Percentiles rank a stretch among this genome's conserved stretches.
Evolutionary conservation across 2,329 filamentous ascomycete genomes (phyloP).

Genomic region (Madurella fahalii): DNA sequence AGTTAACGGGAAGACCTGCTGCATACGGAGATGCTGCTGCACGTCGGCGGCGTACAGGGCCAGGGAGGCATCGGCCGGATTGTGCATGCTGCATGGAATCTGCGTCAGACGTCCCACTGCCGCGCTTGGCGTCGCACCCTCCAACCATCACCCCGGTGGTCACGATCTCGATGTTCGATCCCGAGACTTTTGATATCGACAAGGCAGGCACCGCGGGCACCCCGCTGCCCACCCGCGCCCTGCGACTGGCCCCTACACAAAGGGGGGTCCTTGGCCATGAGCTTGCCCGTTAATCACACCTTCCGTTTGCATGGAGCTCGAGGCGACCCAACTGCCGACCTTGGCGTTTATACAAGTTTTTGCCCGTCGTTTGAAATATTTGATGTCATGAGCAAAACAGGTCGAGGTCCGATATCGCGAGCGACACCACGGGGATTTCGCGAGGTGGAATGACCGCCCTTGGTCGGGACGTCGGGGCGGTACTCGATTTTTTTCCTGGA

Average conservation of each 20-base stretch:
- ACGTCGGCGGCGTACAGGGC: conserved; percentile 6
- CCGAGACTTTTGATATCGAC: conserved; percentile 14
- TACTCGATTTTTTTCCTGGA: no score
- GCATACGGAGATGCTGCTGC: conserved; percentile 2
- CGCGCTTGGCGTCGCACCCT: conserved; percentile 5
- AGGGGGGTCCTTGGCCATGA: not conserved
- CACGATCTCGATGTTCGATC: conserved; percentile 10
- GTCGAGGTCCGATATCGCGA: not conserved
- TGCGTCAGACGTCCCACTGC: conserved; percentile 5
- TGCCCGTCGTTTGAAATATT: not conserved
- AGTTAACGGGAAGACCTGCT: not conserved
- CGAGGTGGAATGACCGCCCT: no score
- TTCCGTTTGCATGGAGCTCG: conserved; percentile 3
- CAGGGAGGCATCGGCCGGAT: not conserved
- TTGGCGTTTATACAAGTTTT: not conserved
- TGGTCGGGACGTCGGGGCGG: no score
- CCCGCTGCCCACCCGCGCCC: not conserved
- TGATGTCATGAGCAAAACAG: not conserved
- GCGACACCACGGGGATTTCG: no score
- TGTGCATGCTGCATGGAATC: conserved; percentile 12
- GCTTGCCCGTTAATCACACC: conserved; percentile 13
- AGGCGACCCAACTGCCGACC: conserved; percentile 9
- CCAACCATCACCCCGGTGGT: conserved; percentile 2
- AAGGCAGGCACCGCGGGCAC: conserved; percentile 1
- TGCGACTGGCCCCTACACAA: not conserved